phyloP scores from a whole-genome alignment of 768 basidiomycete genomes.

The Tricholoma bakamatsutake region DNA sequence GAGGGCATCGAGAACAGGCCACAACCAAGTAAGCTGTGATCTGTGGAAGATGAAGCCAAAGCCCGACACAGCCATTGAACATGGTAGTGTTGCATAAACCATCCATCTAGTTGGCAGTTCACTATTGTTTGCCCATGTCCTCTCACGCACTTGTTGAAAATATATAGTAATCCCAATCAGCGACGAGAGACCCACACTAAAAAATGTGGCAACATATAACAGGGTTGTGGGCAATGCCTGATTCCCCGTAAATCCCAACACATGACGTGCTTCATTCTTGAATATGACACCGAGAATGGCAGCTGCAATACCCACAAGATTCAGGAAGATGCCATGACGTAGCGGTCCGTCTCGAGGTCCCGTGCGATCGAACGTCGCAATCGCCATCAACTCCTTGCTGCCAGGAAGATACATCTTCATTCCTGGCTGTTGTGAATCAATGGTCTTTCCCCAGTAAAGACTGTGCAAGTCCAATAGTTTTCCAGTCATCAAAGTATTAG shows the following conservation, averaged over 20 bases:
- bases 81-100: slow-evolving; percentile 14
- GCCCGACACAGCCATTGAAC: slow-evolving; percentile 13
- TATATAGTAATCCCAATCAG: slow-evolving; percentile 10
- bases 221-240: slow-evolving; percentile 15
- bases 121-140: slow-evolving; percentile 15
- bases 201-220: slow-evolving; percentile 15
- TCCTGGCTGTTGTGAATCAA: slow-evolving; percentile 9
- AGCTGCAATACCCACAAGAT: slow-evolving; percentile 16
- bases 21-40: slow-evolving; percentile 9
- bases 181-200: slow-evolving; percentile 6
- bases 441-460: neutral
- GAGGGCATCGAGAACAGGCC: slow-evolving; percentile 21
- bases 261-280: slow-evolving; percentile 14
- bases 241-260: slow-evolving; percentile 14
- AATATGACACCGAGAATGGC: slow-evolving; percentile 21
- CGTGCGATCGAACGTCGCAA: slow-evolving; percentile 22
- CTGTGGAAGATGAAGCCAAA: slow-evolving; percentile 15
- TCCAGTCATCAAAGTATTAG: slow-evolving; percentile 17
- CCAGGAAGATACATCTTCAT: slow-evolving; percentile 14
- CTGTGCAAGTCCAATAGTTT: slow-evolving; percentile 7
- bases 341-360: slow-evolving; percentile 16
- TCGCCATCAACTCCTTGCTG: slow-evolving; percentile 16
- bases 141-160: slow-evolving; percentile 14
- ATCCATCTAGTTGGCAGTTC: slow-evolving; percentile 17
- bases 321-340: slow-evolving; percentile 19